Evolutionary conservation across 805 yeast species (phyloP), one percentile per base, ranked within the genome.

Genomic region (Cyberlindnera meyerae): DNA sequence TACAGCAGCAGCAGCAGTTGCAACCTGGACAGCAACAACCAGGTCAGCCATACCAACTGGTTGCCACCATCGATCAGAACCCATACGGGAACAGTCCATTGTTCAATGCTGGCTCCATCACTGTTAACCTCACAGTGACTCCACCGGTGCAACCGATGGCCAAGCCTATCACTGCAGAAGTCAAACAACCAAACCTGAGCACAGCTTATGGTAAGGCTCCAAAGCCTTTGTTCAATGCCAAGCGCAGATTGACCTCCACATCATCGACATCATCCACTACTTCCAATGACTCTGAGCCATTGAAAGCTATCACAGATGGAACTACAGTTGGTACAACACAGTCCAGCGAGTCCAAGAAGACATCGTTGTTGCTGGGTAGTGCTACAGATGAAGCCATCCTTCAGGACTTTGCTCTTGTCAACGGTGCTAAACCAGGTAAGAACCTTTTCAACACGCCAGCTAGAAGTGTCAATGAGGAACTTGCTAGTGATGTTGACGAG

Each of bases 61-160:
- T 57, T 32, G 55, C 45, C 34, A 45, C 63, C 36, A 54, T 62
- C 36, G 66, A 63, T 39, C 67, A 69, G 41, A 75, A 82, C 54
- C 96, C 96, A 29, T 89, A 85, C 55, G 95, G 96, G 2, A 71
- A 75, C 32, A 79, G 80, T 49, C 83, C 88, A 6, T 64, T 89
- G 35, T 86, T 84, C 49, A 58, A 55, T 29, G 49, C 58, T 20
- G 57, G 58, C 22, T 52, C 61, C n/a, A 63, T 62, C 8, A 49
- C 52, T 20, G 54, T 64, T 12, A 62, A 68, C 6, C 35, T 62
- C 16, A 56, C 61, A 18, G 63, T 71, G 4, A 54, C 52, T 29
- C 60, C 66, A 11, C 52, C 62, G 11, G 45, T 54, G 15, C 68
- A 65, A 27, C 70, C 75, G 8, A 61, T 73, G 7, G 70, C 75